These are phyloP conservation scores for Suhomyces xylopsoci DNA, from an alignment of 805 yeast species.

Conservation along the genomic window DNA sequence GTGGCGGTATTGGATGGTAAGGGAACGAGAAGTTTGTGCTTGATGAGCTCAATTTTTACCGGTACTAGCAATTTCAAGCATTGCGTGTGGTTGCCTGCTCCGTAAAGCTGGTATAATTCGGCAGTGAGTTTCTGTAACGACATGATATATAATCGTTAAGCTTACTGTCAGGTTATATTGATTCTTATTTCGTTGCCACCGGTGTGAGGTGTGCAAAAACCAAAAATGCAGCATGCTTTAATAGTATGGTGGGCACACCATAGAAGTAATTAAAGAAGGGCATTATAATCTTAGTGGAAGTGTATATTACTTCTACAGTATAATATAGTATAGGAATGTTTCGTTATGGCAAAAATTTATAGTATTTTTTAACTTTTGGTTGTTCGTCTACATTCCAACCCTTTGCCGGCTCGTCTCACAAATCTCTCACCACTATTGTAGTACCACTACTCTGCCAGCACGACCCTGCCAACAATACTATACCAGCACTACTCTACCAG, in stretches of 20 bases:
- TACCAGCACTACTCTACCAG: no score
- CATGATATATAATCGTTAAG: constrained; percentile 24
- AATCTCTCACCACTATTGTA: no score
- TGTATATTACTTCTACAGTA: no score
- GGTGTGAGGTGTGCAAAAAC: neutral
- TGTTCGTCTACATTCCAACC: no score
- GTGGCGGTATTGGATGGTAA: constrained; percentile 29
- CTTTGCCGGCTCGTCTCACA: no score
- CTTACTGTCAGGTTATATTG: neutral
- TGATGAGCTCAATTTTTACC: constrained; percentile 75
- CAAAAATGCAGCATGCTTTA: neutral
- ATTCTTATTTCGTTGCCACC: constrained; percentile 2
- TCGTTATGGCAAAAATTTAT: no score
- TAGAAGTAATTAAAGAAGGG: no score
- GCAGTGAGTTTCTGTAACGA: constrained; percentile 68
- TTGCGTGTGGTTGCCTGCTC: constrained; percentile 54
- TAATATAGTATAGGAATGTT: no score
- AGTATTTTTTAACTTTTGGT: no score
- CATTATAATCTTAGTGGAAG: no score
- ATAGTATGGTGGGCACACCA: neutral
- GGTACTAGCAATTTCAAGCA: constrained; percentile 65
- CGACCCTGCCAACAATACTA: no score
- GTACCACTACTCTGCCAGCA: no score
- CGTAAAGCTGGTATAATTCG: constrained; percentile 64
- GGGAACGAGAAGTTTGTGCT: constrained; percentile 76